Base-by-base conservation (phyloP, 768 basidiomycete species). In the Termitomyces bulborhizus region DNA sequence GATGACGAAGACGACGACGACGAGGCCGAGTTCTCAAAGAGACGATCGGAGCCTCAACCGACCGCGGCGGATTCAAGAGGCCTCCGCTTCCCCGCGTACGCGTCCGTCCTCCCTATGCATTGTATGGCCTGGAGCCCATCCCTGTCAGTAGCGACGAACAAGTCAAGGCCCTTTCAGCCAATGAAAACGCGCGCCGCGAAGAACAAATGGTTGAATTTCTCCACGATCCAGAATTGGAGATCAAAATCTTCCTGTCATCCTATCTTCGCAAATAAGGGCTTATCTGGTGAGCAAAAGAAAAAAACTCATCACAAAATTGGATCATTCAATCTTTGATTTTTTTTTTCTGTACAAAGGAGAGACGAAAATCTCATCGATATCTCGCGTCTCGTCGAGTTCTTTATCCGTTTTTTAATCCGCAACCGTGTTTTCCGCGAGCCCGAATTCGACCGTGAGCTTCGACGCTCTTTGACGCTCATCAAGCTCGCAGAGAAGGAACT, bases 181-280 rank as follows among this genome's bases (percentile, higher is more conserved):
- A 68, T 21, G 68, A 72, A 42, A 69, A 69, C 36, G 69, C 70
- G 3, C 56, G 64, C 16, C 74, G 73, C 47, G 79, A 79, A 29
- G 74, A 77, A 21, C 71, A 72, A 27, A 68, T 83, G 51, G 62
- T 73, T 0, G 58, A 66, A 4, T 92, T 92, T 66, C 68, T 92
- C 55, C 68, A 76, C 39, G 75, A 88, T 53, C 86, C 90, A 0
- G 86, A 83, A 59, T 67, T 65, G 7, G 67, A 73, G 31, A 69
- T 85, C 51, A 81, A 74, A 53, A 74, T 88, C 18, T 92, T 90
- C 68, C 71, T 92, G 56, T 86, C 87, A 0, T 86, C 86, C 4
- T 79, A 82, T 60, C 85, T 83, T 70, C 75, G 81, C 36, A 78
- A 82, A 52, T 80, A 82, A 54, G 90, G 90, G 26, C 74, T 88